These are phyloP conservation scores for Cystoisospora suis DNA, from an alignment of 169 alveolate species.

Conservation along the genomic window DNA sequence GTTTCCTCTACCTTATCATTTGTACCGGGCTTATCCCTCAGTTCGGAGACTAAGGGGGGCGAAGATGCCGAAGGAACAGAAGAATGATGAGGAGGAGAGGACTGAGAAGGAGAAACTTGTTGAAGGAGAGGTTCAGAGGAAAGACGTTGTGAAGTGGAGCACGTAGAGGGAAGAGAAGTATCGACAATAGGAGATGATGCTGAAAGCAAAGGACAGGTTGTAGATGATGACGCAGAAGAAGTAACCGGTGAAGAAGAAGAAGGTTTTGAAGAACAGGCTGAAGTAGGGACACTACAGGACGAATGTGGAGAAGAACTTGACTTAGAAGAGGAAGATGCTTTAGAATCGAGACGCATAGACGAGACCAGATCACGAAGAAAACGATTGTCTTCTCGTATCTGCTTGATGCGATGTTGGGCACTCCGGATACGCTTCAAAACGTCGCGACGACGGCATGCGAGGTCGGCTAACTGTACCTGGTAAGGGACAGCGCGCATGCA, in stretches of 20 bases:
- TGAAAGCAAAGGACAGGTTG: background rate
- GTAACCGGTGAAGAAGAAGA: background rate
- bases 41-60: no score
- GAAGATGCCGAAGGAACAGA: no score
- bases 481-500: no score
- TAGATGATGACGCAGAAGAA: background rate
- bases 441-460: conserved; percentile 11
- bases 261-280: background rate
- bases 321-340: background rate
- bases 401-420: background rate
- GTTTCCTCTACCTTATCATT: no score
- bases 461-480: conserved; percentile 16
- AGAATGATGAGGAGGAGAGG: no score
- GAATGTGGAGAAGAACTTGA: background rate
- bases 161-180: background rate
- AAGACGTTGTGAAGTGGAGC: no score
- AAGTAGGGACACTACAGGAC: background rate
- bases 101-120: no score
- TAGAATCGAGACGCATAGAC: background rate
- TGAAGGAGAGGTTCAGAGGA: no score
- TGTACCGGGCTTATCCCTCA: no score
- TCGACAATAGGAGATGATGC: background rate
- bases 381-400: background rate
- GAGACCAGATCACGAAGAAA: background rate
- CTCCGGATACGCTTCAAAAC: background rate